Evolutionary conservation across 192 early-diverging fungal genomes (phyloP).

Genomic region (Coemansia sp.): DNA sequence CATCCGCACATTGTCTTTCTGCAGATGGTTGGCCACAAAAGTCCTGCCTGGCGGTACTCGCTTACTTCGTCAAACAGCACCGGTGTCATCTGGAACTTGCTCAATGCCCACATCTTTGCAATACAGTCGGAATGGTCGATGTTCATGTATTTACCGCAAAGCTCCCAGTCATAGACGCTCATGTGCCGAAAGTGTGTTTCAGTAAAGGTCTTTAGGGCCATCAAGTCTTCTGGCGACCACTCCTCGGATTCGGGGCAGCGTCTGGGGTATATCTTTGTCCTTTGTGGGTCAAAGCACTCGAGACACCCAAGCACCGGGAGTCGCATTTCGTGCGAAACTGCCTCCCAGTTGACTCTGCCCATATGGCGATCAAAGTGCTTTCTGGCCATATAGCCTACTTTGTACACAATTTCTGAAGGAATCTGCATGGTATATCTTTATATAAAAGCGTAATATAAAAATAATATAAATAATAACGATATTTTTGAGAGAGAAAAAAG

Average conservation of each 20-base stretch:
- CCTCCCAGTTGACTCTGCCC: slow-evolving; percentile 34
- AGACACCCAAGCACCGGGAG: slow-evolving; percentile 31
- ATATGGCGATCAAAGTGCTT: slow-evolving; percentile 9
- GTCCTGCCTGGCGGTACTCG: slow-evolving; percentile 32
- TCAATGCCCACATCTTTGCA: slow-evolving; percentile 45
- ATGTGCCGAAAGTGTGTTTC: slow-evolving; percentile 33
- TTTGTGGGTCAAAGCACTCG: slow-evolving; percentile 17
- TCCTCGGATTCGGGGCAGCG: slow-evolving; percentile 13
- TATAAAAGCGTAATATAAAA: slow-evolving; percentile 3
- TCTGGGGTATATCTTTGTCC: slow-evolving; percentile 11
- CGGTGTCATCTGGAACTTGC: slow-evolving; percentile 34
- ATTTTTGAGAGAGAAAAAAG: not conserved
- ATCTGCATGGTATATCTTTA: slow-evolving; percentile 12
- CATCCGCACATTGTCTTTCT: slow-evolving; percentile 15
- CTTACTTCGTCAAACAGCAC: slow-evolving; percentile 33
- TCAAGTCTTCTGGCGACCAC: slow-evolving; percentile 37
- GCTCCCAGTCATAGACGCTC: slow-evolving; percentile 42
- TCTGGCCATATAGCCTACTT: slow-evolving; percentile 10
- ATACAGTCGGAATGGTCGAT: slow-evolving; percentile 41
- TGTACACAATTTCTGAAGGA: slow-evolving; percentile 14
- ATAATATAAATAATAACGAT: not conserved
- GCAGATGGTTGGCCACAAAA: slow-evolving; percentile 44
- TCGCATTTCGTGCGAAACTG: slow-evolving; percentile 26
- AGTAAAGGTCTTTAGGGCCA: slow-evolving; percentile 32
- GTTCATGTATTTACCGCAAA: slow-evolving; percentile 49